phyloP scores from a whole-genome alignment of 176 grass and related monocot species.

The Guadua angustifolia region DNA sequence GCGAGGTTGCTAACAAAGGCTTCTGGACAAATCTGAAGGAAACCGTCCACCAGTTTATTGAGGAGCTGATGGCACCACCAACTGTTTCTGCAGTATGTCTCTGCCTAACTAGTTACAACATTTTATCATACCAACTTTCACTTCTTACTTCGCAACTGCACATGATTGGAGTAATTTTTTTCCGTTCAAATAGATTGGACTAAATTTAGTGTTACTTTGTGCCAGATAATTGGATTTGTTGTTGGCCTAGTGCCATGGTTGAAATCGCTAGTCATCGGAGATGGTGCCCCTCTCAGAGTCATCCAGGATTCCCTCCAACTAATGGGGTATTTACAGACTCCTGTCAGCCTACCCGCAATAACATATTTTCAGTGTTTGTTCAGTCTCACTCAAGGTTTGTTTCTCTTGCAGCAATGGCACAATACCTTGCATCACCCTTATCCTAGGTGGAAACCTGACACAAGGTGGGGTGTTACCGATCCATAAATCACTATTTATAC shows the following conservation, averaged over 20 bases:
- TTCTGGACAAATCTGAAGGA: constrained; percentile 69
- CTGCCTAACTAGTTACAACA: neutral
- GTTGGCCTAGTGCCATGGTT: constrained; percentile 71
- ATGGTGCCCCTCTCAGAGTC: constrained; percentile 52
- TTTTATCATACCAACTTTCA: neutral
- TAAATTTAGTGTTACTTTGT: neutral
- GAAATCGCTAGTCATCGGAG: constrained; percentile 63
- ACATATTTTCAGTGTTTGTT: neutral
- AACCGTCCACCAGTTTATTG: constrained; percentile 48
- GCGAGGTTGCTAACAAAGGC: constrained; percentile 39
- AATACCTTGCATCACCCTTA: constrained; percentile 86
- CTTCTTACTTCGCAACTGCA: neutral
- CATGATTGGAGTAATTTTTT: neutral
- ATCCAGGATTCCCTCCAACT: constrained; percentile 70
- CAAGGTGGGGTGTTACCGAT: constrained; percentile 40
- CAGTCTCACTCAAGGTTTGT: neutral
- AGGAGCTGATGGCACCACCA: constrained; percentile 80
- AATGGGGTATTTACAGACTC: constrained; percentile 50
- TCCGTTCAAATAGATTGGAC: neutral
- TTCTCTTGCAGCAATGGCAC: constrained; percentile 63
- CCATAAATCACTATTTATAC: neutral
- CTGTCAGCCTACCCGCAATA: neutral
- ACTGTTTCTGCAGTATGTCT: constrained; percentile 71
- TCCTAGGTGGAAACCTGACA: constrained; percentile 87
- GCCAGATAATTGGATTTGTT: constrained; percentile 68